phyloP scores from a whole-genome alignment of 805 yeast species.

The Millerozyma acaciae region DNA sequence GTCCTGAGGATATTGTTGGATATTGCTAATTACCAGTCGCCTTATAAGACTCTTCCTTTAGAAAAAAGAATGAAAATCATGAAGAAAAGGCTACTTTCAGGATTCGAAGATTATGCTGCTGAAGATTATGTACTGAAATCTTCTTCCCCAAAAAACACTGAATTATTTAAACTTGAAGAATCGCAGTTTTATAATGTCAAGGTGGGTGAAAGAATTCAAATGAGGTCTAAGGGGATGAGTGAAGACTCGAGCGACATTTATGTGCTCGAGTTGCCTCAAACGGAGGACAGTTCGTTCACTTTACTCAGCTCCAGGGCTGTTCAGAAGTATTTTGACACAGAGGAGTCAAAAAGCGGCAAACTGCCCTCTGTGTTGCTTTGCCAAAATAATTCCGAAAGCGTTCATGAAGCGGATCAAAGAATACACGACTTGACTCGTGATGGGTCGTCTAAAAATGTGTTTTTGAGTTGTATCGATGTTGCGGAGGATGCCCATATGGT shows the following conservation, averaged over 20 bases:
- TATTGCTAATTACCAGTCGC: constrained; percentile 47
- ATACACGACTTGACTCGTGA: constrained; percentile 36
- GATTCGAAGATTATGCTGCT: constrained; percentile 46
- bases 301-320: no score
- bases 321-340: no score
- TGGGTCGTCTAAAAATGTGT: constrained; percentile 30
- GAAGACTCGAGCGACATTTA: no score
- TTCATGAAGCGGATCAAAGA: constrained; percentile 5
- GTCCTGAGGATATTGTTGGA: constrained; percentile 59
- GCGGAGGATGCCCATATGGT: constrained; percentile 32
- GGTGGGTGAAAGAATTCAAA: constrained; percentile 4
- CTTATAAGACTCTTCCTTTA: constrained; percentile 50
- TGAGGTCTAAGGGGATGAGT: not conserved
- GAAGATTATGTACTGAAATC: constrained; percentile 26
- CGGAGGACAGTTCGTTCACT: no score
- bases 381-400: constrained; percentile 8
- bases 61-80: constrained; percentile 57
- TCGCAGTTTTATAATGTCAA: constrained; percentile 13
- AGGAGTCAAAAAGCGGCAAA: constrained; percentile 4
- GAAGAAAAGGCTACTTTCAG: constrained; percentile 44
- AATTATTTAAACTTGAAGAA: constrained; percentile 16
- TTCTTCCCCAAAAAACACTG: no score
- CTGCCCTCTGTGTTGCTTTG: constrained; percentile 20
- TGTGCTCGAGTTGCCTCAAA: no score
- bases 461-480: constrained; percentile 46